phyloP scores from a whole-genome alignment of 2,329 filamentous ascomycete genomes.

The Esteya vermicola region DNA sequence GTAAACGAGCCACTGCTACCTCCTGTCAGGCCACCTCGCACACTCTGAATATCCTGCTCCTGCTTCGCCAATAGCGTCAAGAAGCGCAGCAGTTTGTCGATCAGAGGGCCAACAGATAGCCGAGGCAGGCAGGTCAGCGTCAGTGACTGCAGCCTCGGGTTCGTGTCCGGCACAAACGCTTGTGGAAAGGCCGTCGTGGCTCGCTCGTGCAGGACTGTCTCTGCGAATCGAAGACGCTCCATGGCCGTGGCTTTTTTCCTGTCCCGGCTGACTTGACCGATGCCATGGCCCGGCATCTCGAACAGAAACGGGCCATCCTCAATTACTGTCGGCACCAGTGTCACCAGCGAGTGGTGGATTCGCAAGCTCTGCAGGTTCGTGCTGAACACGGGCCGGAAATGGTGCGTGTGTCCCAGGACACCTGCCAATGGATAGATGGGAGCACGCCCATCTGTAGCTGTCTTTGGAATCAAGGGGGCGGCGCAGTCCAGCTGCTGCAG shows the following conservation, averaged over 20 bases:
- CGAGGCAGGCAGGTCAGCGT: slow-evolving; percentile 41
- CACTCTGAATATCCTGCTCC: slow-evolving; percentile 26
- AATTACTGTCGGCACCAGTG: slow-evolving; percentile 32
- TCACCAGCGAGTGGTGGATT: slow-evolving; percentile 47
- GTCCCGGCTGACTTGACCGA: slow-evolving; percentile 30
- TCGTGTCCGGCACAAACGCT: slow-evolving; percentile 38
- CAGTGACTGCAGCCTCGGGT: slow-evolving; percentile 37
- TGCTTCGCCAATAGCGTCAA: slow-evolving; percentile 32
- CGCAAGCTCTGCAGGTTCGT: slow-evolving; percentile 37
- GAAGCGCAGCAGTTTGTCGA: slow-evolving; percentile 32
- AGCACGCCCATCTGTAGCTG: no score
- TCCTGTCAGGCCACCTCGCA: no score
- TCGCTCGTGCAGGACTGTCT: slow-evolving; percentile 27
- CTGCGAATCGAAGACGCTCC: slow-evolving; percentile 26
- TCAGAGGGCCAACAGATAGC: slow-evolving; percentile 34
- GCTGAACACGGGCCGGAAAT: slow-evolving; percentile 37
- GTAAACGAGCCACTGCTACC: no score
- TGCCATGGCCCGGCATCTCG: slow-evolving; percentile 19
- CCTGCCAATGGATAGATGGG: slow-evolving; percentile 20
- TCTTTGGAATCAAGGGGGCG: slow-evolving; percentile 18
- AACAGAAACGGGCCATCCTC: slow-evolving; percentile 20
- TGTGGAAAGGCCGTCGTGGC: slow-evolving; percentile 31
- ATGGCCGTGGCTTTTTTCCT: slow-evolving; percentile 26
- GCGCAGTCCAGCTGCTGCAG: slow-evolving; percentile 40
- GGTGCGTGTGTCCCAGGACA: slow-evolving; percentile 27